A percentile compares a stretch with the other conserved stretches of the same genome.
Conservation (phyloP, 495 filamentous ascomycete genomes). For the Terfezia claveryi region DNA sequence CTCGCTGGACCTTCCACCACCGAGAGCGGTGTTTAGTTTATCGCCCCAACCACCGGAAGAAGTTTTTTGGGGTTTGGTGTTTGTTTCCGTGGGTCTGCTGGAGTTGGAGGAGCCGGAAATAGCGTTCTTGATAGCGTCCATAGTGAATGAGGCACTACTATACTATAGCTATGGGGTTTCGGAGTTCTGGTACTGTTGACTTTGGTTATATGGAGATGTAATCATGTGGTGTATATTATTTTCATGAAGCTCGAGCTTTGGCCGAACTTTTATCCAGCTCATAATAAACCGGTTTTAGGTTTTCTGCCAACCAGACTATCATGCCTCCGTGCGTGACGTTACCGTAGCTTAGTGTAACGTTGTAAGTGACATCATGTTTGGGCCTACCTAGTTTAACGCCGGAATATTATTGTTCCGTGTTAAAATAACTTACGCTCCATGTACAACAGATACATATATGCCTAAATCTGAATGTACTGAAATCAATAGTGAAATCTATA, state of each 20-base stretch:
- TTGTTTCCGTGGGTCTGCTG: background rate
- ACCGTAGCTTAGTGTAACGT: too few species aligned
- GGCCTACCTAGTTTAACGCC: too few species aligned
- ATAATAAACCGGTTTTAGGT: too few species aligned
- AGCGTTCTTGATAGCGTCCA: slow-evolving; percentile 15
- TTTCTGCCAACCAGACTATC: background rate
- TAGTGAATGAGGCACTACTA: background rate
- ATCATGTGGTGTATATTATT: background rate
- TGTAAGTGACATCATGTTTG: too few species aligned
- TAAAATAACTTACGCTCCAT: too few species aligned
- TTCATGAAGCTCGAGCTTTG: background rate
- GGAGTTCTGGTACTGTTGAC: background rate
- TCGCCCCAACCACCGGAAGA: slow-evolving; percentile 23
- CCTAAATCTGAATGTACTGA: too few species aligned
- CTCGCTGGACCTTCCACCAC: slow-evolving; percentile 43
- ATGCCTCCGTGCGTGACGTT: background rate
- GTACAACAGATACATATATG: too few species aligned
- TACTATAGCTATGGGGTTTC: background rate
- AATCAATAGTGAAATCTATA: too few species aligned
- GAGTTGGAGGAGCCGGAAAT: slow-evolving; percentile 1
- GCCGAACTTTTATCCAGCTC: too few species aligned
- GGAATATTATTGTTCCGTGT: too few species aligned
- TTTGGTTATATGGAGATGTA: background rate
- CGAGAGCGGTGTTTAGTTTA: slow-evolving; percentile 37
- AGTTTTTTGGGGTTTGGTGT: background rate